Conservation (phyloP, 2,329 filamentous ascomycete species). For the Scedosporium dehoogii region DNA sequence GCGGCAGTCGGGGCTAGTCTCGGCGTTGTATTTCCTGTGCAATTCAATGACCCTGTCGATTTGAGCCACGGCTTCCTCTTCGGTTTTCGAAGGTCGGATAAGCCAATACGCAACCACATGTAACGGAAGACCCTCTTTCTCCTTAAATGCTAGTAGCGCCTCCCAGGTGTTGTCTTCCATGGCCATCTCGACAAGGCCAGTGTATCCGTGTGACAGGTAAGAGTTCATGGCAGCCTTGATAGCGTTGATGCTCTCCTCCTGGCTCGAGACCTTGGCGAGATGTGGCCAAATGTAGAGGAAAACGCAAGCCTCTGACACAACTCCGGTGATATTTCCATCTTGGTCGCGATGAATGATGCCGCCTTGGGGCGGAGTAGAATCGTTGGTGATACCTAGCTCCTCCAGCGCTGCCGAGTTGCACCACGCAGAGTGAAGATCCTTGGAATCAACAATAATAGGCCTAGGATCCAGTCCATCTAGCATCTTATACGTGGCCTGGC, state of each 20-base stretch:
- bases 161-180: conserved; percentile 51
- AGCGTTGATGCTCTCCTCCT: conserved; percentile 36
- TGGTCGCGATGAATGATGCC: conserved; percentile 41
- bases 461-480: conserved; percentile 43
- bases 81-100: conserved; percentile 34
- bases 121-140: conserved; percentile 27
- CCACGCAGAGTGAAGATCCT: conserved; percentile 48
- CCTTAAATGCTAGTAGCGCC: conserved; percentile 33
- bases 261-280: conserved; percentile 34
- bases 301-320: conserved; percentile 42
- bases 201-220: conserved; percentile 43
- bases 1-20: conserved; percentile 27
- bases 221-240: conserved; percentile 37
- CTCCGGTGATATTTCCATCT: conserved; percentile 35
- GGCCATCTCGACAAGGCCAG: conserved; percentile 48
- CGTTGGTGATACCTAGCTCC: conserved; percentile 36
- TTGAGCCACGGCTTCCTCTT: conserved; percentile 32
- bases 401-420: conserved; percentile 40
- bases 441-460: conserved; percentile 47
- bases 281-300: conserved; percentile 46
- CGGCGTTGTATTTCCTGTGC: conserved; percentile 21
- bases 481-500: conserved; percentile 33
- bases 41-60: conserved; percentile 40
- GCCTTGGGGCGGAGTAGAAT: conserved; percentile 30
- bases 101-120: conserved; percentile 48